Percentiles rank a stretch among this genome's conserved stretches.
phyloP scores from a whole-genome alignment of 768 basidiomycete genomes.

The Suillus placidus region DNA sequence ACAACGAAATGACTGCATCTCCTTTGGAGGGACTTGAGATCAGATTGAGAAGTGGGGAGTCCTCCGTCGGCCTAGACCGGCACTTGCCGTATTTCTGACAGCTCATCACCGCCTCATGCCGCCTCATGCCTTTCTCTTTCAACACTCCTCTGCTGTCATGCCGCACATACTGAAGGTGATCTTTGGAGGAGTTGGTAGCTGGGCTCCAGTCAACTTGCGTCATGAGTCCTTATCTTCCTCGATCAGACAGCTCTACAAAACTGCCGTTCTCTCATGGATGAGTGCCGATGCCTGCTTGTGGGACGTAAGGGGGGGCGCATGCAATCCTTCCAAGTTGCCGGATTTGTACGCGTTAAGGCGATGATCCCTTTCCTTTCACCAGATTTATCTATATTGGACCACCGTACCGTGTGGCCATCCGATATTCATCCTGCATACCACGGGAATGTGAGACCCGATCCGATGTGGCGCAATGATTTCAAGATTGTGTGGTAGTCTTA shows the following conservation, averaged over 20 bases:
- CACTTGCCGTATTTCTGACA: neutral
- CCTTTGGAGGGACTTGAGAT: slow-evolving; percentile 14
- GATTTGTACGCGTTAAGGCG: neutral
- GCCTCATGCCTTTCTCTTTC: slow-evolving; percentile 1
- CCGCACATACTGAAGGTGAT: neutral
- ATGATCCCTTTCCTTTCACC: neutral
- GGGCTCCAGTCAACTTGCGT: neutral
- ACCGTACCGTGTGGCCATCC: neutral
- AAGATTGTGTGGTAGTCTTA: neutral
- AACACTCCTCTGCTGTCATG: neutral
- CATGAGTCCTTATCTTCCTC: neutral
- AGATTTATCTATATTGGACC: slow-evolving; percentile 1
- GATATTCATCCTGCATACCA: neutral
- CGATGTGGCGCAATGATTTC: slow-evolving; percentile 1
- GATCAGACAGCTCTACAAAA: neutral
- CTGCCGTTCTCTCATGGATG: neutral
- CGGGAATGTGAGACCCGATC: slow-evolving; percentile 5
- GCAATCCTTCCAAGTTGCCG: neutral
- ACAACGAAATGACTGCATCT: slow-evolving; percentile 33
- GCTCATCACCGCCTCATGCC: neutral
- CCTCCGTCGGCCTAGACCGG: neutral
- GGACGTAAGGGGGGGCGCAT: neutral
- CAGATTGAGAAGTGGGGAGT: neutral
- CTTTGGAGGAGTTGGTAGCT: neutral
- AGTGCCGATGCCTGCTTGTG: neutral